Conservation (phyloP, 345 rosid species). For the Microthlaspi erraticum region DNA sequence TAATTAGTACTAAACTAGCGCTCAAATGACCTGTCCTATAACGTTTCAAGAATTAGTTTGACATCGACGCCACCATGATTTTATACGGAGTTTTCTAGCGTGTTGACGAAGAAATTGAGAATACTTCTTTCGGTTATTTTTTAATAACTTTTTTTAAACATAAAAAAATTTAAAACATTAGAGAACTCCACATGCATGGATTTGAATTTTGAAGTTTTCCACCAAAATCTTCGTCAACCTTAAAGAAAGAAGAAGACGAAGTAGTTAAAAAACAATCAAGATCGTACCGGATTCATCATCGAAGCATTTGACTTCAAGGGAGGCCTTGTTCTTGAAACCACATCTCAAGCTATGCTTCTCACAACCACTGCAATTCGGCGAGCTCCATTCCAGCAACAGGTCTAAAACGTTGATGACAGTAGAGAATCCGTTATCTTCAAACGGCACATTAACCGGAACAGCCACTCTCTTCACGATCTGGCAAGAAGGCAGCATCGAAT, state of each 20-base stretch:
- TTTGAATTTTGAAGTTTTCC: constrained; percentile 3
- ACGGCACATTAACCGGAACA: constrained; percentile 44
- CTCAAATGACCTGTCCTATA: constrained; percentile 40
- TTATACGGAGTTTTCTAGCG: not conserved
- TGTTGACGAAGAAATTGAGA: not conserved
- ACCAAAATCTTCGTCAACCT: not conserved
- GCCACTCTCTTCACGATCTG: constrained; percentile 30
- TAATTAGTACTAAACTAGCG: constrained; percentile 40
- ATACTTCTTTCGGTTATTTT: not conserved
- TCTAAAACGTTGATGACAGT: constrained; percentile 36
- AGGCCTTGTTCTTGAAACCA: constrained; percentile 48
- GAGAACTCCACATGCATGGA: no score
- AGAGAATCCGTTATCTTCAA: constrained; percentile 28
- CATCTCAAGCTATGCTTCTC: constrained; percentile 55
- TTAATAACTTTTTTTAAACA: not conserved
- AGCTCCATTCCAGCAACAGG: constrained; percentile 55
- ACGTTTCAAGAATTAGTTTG: not conserved
- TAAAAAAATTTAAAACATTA: not conserved
- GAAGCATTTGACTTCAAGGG: constrained; percentile 53
- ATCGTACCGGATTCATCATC: constrained; percentile 43
- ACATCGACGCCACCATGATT: not conserved
- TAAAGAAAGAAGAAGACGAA: not conserved
- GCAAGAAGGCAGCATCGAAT: constrained; percentile 48
- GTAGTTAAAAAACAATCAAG: not conserved
- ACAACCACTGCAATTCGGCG: constrained; percentile 60